Percentiles rank a stretch among this genome's conserved stretches.
Conservation (phyloP, 73 alveolate genomes). For the Paramecium sexaurelia region DNA sequence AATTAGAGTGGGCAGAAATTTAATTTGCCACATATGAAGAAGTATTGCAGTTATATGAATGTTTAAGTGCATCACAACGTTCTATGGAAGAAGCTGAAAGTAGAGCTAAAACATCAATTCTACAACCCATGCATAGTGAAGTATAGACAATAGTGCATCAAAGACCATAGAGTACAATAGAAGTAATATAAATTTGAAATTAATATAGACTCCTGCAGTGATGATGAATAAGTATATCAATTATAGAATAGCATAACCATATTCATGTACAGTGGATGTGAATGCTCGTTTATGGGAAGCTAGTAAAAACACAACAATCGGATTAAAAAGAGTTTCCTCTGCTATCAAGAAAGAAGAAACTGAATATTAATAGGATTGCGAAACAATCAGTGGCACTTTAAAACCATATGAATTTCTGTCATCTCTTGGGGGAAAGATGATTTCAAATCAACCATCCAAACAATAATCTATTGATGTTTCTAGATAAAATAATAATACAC, state of each 20-base stretch:
- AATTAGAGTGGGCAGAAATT: not conserved
- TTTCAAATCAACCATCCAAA: not conserved
- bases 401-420: conserved; percentile 42
- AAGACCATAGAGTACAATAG: not conserved
- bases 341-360: conserved; percentile 22
- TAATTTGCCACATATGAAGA: conserved; percentile 6
- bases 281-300: conserved; percentile 34
- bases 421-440: conserved; percentile 29
- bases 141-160: not conserved
- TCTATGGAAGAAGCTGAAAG: not conserved
- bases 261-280: conserved; percentile 35
- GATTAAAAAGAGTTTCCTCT: conserved; percentile 43
- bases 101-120: not conserved
- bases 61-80: not conserved
- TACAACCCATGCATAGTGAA: not conserved
- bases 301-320: conserved; percentile 1
- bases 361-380: not conserved
- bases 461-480: not conserved
- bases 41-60: not conserved
- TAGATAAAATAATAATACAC: not conserved
- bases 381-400: not conserved
- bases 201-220: conserved; percentile 27
- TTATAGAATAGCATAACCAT: conserved; percentile 36
- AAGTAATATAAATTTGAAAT: not conserved
- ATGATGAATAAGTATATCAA: conserved; percentile 38